phyloP scores from a whole-genome alignment of 2,329 filamentous ascomycete genomes.

The Cercospora canescens region DNA sequence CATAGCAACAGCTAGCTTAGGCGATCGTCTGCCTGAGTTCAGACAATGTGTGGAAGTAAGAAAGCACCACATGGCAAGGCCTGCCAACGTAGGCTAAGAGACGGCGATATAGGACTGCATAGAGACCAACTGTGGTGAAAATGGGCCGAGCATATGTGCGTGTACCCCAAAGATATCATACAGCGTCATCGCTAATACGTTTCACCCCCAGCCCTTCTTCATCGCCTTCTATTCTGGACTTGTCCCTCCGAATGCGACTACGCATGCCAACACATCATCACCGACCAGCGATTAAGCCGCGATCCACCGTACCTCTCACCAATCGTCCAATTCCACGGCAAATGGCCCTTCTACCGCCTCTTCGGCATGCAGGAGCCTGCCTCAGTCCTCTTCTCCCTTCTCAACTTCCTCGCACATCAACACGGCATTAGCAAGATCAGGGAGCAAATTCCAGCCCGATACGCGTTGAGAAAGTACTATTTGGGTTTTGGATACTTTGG shows the following conservation, averaged over 20 bases:
- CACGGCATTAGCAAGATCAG: conserved; percentile 72
- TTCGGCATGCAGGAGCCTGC: conserved; percentile 94
- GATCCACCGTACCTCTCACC: conserved; percentile 64
- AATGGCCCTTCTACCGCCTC: conserved; percentile 94
- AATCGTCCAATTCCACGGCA: conserved; percentile 92
- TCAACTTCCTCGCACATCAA: conserved; percentile 87
- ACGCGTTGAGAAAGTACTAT: conserved; percentile 80
- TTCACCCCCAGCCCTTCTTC: conserved; percentile 66
- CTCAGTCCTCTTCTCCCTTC: conserved; percentile 86
- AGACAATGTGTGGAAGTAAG: conserved; percentile 77
- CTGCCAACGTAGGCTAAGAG: background rate
- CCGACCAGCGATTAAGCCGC: conserved; percentile 65
- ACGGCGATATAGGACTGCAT: conserved; percentile 66
- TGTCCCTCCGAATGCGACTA: conserved; percentile 97
- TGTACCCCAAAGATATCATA: conserved; percentile 14
- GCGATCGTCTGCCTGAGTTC: conserved; percentile 86
- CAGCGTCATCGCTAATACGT: background rate
- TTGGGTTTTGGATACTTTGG: conserved; percentile 77
- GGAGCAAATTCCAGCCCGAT: conserved; percentile 67
- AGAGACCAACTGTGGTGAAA: conserved; percentile 72
- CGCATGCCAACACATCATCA: conserved; percentile 92
- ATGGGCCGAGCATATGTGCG: conserved; percentile 71
- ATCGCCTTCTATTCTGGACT: conserved; percentile 85
- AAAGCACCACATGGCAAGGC: background rate
- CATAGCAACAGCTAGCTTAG: conserved; percentile 63